Percentiles rank a stretch among this genome's conserved stretches.
Conservation (phyloP, 441 rosid genomes). For the Mallotus japonicus region DNA sequence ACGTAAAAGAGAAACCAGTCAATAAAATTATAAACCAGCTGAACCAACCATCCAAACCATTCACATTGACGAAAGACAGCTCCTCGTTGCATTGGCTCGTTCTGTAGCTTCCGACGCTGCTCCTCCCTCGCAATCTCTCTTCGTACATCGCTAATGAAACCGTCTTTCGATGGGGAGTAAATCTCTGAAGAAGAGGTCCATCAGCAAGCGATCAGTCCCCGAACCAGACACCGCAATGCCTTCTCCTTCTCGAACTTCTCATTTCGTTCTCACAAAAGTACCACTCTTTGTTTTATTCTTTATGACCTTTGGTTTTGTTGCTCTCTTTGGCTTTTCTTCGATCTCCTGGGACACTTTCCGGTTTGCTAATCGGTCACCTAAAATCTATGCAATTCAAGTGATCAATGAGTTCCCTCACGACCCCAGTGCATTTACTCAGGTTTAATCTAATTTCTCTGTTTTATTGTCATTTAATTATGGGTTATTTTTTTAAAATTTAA, state of each 20-base stretch:
- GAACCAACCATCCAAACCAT: too few species aligned
- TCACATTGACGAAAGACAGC: too few species aligned
- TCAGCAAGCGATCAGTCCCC: conserved; percentile 26
- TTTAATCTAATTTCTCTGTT: neutral
- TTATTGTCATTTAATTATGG: too few species aligned
- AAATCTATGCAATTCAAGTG: conserved; percentile 48
- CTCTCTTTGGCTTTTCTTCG: conserved; percentile 49
- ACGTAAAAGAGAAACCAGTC: too few species aligned
- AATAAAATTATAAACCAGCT: too few species aligned
- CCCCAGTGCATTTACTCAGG: conserved; percentile 89
- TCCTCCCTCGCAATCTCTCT: too few species aligned
- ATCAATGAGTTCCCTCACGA: conserved; percentile 87
- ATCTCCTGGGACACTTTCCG: conserved; percentile 25
- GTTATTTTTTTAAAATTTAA: too few species aligned
- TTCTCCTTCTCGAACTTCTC: conserved; percentile 16
- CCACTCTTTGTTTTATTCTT: conserved; percentile 33
- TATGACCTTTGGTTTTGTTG: conserved; percentile 32
- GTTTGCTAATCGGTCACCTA: conserved; percentile 20
- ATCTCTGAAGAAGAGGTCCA: conserved; percentile 26
- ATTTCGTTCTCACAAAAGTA: conserved; percentile 33
- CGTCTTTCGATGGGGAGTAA: conserved; percentile 25
- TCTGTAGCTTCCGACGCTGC: too few species aligned
- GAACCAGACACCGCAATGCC: conserved; percentile 28
- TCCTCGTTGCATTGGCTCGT: too few species aligned
- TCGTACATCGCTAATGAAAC: neutral